Conservation (phyloP, 2,329 filamentous ascomycete genomes). For the Juglanconis oblonga region DNA sequence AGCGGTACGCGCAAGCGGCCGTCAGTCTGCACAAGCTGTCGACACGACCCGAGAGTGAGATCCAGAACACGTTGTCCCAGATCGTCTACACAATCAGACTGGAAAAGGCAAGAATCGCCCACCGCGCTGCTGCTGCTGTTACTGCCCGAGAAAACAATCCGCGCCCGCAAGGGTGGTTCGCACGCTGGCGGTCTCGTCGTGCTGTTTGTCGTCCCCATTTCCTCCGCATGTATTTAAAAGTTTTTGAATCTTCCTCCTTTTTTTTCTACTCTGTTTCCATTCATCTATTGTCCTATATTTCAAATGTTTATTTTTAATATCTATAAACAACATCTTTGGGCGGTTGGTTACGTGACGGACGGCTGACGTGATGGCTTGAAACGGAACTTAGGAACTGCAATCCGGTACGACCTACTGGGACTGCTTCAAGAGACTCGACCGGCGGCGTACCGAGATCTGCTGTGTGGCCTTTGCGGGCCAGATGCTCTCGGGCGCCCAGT, state of each 20-base stretch:
- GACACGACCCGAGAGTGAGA: conserved; percentile 23
- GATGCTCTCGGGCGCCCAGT: conserved; percentile 36
- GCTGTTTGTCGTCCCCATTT: conserved; percentile 11
- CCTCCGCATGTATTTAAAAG: not conserved
- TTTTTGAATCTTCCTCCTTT: not conserved
- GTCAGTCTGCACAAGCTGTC: conserved; percentile 37
- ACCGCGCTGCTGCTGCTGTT: conserved; percentile 4
- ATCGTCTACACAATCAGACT: conserved; percentile 8
- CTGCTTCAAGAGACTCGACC: conserved; percentile 45
- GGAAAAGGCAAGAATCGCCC: conserved; percentile 13
- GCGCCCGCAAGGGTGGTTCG: not conserved
- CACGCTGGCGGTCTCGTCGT: conserved; percentile 3
- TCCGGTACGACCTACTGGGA: conserved; percentile 43
- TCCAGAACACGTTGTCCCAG: conserved; percentile 6
- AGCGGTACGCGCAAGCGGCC: conserved; percentile 24
- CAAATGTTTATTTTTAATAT: not conserved
- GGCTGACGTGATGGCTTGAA: conserved; percentile 31
- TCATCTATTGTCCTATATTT: not conserved
- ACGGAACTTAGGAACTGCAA: conserved; percentile 34
- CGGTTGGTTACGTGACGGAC: conserved; percentile 28
- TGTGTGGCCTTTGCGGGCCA: conserved; percentile 38
- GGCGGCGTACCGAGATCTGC: conserved; percentile 44
- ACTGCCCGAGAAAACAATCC: conserved; percentile 1
- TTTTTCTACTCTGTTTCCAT: not conserved
- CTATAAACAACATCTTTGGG: not conserved